These are phyloP conservation scores for Boletus rubescentipes DNA, from an alignment of 768 basidiomycete genomes.

Conservation along the genomic window DNA sequence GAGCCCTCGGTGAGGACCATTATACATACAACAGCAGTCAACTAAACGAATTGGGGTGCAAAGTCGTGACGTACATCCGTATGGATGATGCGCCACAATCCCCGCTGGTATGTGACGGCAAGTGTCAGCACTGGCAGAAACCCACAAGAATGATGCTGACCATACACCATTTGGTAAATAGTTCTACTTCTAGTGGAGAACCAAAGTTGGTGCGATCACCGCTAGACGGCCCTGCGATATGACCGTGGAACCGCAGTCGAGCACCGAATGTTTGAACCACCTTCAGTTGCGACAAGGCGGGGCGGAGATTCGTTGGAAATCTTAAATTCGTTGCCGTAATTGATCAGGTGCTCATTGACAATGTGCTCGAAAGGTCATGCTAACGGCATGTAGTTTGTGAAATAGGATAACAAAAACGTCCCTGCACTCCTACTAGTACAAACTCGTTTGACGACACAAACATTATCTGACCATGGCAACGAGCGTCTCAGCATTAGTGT, in stretches of 20 bases:
- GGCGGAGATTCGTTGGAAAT: not conserved
- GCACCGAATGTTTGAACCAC: not conserved
- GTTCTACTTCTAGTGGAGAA: not conserved
- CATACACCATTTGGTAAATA: not conserved
- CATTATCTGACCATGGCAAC: conserved; percentile 3
- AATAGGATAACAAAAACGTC: conserved; percentile 7
- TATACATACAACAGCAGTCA: no score
- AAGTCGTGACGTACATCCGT: not conserved
- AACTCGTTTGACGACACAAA: conserved; percentile 6
- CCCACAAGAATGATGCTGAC: not conserved
- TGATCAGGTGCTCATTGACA: no score
- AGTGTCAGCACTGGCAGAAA: not conserved
- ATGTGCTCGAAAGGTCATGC: not conserved
- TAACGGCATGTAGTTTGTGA: not conserved
- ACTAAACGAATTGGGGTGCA: not conserved
- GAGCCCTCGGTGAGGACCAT: no score
- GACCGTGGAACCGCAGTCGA: conserved; percentile 18
- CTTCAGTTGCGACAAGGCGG: not conserved
- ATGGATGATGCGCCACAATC: not conserved
- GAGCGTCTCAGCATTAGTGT: conserved; percentile 9
- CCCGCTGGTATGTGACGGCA: not conserved
- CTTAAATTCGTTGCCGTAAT: not conserved
- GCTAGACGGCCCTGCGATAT: conserved; percentile 11
- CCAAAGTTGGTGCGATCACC: not conserved
- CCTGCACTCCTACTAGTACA: conserved; percentile 7